These are phyloP conservation scores for Licmophora abbreviata DNA, from an alignment of 108 stramenopile species.

Conservation along the genomic window DNA sequence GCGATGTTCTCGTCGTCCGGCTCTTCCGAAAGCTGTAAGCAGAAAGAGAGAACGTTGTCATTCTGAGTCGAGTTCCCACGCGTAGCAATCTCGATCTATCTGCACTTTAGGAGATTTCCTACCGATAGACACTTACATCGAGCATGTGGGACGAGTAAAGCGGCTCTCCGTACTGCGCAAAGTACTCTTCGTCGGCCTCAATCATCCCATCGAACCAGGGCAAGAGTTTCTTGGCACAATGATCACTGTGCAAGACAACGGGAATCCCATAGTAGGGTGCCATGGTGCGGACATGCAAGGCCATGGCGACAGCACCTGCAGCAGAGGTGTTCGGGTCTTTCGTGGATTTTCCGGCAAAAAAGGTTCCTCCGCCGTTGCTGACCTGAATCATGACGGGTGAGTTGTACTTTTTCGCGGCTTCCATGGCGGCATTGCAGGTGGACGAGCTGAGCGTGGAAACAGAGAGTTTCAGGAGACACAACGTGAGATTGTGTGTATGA, in stretches of 20 bases:
- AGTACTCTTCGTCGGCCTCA: constrained; percentile 90
- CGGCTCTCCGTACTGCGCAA: constrained; percentile 81
- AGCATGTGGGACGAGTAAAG: constrained; percentile 92
- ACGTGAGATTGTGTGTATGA: constrained; percentile 10
- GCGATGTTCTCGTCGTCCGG: constrained; percentile 89
- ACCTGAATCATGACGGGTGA: constrained; percentile 91
- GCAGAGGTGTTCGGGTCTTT: constrained; percentile 78
- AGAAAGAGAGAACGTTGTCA: no score
- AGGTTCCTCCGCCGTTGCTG: constrained; percentile 85
- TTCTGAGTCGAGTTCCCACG: no score
- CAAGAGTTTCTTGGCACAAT: constrained; percentile 92
- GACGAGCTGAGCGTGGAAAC: constrained; percentile 59
- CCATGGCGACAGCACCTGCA: constrained; percentile 88
- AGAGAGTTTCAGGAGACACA: background rate
- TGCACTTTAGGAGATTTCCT: no score
- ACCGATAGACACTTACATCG: no score
- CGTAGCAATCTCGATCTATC: no score
- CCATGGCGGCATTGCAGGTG: constrained; percentile 84
- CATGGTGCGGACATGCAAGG: constrained; percentile 91
- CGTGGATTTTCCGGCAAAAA: constrained; percentile 85
- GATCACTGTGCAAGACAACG: constrained; percentile 94
- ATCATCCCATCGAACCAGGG: constrained; percentile 96
- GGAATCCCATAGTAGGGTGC: constrained; percentile 95
- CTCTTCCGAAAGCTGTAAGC: no score
- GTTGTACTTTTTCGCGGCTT: constrained; percentile 84